Percentiles rank a stretch among this genome's conserved stretches.
These are phyloP conservation scores for Venturia aucupariae DNA, from an alignment of 2,329 filamentous ascomycete genomes.

Conservation along the genomic window DNA sequence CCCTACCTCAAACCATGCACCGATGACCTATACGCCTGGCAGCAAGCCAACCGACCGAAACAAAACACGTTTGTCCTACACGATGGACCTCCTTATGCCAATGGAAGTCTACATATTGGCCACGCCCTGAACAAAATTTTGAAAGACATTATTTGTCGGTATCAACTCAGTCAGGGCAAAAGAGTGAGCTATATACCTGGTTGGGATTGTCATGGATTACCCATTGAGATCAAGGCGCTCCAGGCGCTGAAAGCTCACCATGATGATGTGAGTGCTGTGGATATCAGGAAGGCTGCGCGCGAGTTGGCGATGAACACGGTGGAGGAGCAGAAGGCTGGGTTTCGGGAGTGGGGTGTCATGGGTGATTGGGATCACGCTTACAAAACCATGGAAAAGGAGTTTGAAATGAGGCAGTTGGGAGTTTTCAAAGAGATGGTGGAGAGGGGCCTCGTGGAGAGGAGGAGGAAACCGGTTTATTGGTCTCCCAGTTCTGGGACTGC, in stretches of 20 bases:
- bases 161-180: slow-evolving; percentile 68
- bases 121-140: slow-evolving; percentile 95
- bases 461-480: slow-evolving; percentile 81
- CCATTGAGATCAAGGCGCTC: slow-evolving; percentile 92
- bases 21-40: slow-evolving; percentile 86
- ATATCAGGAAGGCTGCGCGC: slow-evolving; percentile 56
- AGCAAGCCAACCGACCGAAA: slow-evolving; percentile 42
- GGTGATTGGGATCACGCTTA: slow-evolving; percentile 69
- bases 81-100: slow-evolving; percentile 95
- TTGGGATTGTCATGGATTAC: slow-evolving; percentile 96
- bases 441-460: slow-evolving; percentile 58
- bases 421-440: slow-evolving; percentile 69
- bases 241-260: slow-evolving; percentile 42
- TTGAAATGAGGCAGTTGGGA: slow-evolving; percentile 64
- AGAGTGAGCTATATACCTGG: slow-evolving; percentile 77
- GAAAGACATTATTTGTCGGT: slow-evolving; percentile 85
- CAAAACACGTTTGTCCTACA: slow-evolving; percentile 61
- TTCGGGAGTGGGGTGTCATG: slow-evolving; percentile 68
- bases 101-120: slow-evolving; percentile 82
- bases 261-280: slow-evolving; percentile 32
- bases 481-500: slow-evolving; percentile 70
- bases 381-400: slow-evolving; percentile 68
- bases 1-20: slow-evolving; percentile 65
- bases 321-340: slow-evolving; percentile 62
- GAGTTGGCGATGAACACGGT: slow-evolving; percentile 60